A percentile compares a stretch with the other conserved stretches of the same genome.
These are phyloP conservation scores for Aspergillus carbonarius DNA, from an alignment of 2,329 filamentous ascomycete genomes.

Conservation along the genomic window DNA sequence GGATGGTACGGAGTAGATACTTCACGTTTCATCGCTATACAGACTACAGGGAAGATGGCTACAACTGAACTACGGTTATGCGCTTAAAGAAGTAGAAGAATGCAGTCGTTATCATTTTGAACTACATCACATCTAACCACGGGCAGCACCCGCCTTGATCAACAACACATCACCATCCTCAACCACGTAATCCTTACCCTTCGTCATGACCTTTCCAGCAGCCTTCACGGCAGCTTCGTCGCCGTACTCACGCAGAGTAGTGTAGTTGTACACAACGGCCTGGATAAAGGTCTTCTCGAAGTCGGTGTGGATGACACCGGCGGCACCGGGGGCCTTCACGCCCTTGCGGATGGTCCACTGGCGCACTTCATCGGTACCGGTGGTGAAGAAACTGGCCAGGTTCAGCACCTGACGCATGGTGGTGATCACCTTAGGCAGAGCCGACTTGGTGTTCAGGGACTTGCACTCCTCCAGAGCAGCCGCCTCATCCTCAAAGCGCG, in stretches of 20 bases:
- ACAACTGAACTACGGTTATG: neutral
- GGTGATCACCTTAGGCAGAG: conserved; percentile 84
- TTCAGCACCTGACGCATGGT: conserved; percentile 92
- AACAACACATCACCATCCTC: conserved; percentile 65
- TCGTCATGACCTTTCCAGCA: conserved; percentile 96
- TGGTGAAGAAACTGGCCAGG: conserved; percentile 95
- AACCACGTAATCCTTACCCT: conserved; percentile 88
- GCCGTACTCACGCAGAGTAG: conserved; percentile 75
- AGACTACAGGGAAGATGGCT: neutral
- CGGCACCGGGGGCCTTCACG: conserved; percentile 95
- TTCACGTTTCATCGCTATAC: too few relatives aligned
- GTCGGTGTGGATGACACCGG: conserved; percentile 96
- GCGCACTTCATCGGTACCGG: conserved; percentile 89
- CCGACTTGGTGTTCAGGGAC: conserved; percentile 79
- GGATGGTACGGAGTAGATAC: too few relatives aligned
- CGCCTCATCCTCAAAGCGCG: conserved; percentile 72
- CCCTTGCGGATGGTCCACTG: conserved; percentile 98
- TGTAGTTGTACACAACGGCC: conserved; percentile 89
- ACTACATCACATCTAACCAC: conserved; percentile 35
- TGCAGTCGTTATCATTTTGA: neutral
- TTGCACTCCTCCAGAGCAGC: conserved; percentile 85
- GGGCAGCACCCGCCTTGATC: conserved; percentile 68
- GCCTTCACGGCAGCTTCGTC: conserved; percentile 87
- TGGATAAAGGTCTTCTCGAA: conserved; percentile 99
- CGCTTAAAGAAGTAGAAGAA: neutral